Percentiles rank a stretch among this genome's conserved stretches.
These are phyloP conservation scores for Diphasiastrum complanatum DNA, from an alignment of 83 land plant genomes.

Conservation along the genomic window DNA sequence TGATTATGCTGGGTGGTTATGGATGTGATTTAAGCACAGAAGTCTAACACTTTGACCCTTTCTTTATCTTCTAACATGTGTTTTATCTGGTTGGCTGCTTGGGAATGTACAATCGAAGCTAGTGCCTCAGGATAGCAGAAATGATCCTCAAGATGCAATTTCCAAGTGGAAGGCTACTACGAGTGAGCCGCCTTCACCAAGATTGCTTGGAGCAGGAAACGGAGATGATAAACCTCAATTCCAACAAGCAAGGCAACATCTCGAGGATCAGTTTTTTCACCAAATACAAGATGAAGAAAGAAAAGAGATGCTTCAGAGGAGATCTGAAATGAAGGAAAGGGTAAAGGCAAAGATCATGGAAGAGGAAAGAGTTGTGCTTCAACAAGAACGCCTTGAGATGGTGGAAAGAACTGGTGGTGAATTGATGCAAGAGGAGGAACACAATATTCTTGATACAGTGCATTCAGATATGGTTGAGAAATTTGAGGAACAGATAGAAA, in stretches of 20 bases:
- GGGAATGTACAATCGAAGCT: too few relatives aligned
- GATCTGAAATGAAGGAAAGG: not conserved
- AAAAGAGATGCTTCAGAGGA: not conserved
- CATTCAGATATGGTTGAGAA: slow-evolving; percentile 4
- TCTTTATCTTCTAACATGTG: too few relatives aligned
- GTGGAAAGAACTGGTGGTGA: slow-evolving; percentile 2
- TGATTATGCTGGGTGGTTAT: too few relatives aligned
- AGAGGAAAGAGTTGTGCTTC: slow-evolving; percentile 6
- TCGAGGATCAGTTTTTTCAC: not conserved
- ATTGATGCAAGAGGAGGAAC: not conserved
- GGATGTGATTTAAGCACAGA: too few relatives aligned
- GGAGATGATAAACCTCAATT: not conserved
- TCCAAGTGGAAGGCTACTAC: not conserved
- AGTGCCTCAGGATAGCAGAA: slow-evolving; percentile 1
- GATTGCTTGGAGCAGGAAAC: not conserved
- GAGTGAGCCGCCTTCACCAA: not conserved
- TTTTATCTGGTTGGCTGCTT: too few relatives aligned
- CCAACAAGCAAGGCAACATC: slow-evolving; percentile 6
- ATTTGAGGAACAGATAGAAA: not conserved
- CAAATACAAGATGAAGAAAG: slow-evolving; percentile 8
- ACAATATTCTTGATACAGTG: not conserved
- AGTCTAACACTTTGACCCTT: too few relatives aligned
- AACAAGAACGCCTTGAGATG: slow-evolving; percentile 8
- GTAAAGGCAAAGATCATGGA: slow-evolving; percentile 4
- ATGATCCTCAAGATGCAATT: not conserved